Evolutionary conservation across 169 alveolate species (phyloP).

Genomic region (Blepharisma undulans): DNA sequence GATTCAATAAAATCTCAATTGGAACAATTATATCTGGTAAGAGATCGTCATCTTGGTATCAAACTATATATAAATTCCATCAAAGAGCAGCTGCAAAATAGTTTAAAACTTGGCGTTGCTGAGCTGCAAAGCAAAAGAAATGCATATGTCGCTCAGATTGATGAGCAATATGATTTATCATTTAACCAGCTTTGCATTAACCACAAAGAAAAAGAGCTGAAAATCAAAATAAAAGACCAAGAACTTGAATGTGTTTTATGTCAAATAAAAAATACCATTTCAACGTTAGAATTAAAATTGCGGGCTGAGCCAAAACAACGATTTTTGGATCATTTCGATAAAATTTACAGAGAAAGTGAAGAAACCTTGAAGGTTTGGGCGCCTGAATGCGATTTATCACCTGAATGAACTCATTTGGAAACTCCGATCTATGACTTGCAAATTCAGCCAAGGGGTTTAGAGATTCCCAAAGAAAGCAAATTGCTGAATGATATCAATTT

Average conservation of each 20-base stretch:
- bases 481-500: background rate
- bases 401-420: background rate
- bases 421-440: background rate
- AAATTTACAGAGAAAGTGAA: background rate
- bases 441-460: background rate
- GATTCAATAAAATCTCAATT: background rate
- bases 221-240: background rate
- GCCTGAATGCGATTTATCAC: background rate
- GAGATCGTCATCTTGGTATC: background rate
- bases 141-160: background rate
- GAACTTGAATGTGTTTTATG: background rate
- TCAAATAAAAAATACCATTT: background rate
- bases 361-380: constrained; percentile 14
- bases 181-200: background rate
- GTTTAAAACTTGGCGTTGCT: background rate
- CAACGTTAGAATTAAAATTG: background rate
- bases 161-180: background rate
- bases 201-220: constrained; percentile 23
- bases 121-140: constrained; percentile 30
- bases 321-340: background rate
- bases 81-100: constrained; percentile 10
- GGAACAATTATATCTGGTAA: background rate
- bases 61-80: background rate
- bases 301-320: background rate
- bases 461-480: background rate